Conservation (phyloP, 148 eudicot genomes). For the Rhododendron vialii region DNA sequence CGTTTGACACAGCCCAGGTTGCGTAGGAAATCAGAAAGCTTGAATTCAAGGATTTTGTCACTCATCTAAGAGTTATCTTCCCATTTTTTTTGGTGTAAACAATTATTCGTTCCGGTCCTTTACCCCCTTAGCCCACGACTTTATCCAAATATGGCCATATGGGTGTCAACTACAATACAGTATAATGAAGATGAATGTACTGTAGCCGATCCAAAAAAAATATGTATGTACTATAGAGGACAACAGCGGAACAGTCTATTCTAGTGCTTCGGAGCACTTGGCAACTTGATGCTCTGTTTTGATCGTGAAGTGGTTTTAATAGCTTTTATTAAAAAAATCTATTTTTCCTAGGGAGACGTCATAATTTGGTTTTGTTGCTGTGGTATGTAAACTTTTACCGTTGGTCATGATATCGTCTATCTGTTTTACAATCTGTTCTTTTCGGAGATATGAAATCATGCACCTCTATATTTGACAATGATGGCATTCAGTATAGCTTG, state of each 20-base stretch:
- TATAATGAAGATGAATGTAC: not conserved
- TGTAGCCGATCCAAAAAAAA: not conserved
- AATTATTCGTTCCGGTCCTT: not conserved
- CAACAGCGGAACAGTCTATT: not conserved
- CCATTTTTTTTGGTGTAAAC: not conserved
- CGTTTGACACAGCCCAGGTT: not conserved
- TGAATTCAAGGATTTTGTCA: not conserved
- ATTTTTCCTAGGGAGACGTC: not conserved
- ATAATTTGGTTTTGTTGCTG: not conserved
- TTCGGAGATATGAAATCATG: not conserved
- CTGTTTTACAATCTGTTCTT: not conserved
- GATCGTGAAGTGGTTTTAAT: not conserved
- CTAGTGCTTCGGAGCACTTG: not conserved
- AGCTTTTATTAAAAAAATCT: not conserved
- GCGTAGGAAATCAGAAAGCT: not conserved
- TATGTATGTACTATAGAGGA: not conserved
- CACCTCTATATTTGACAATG: not conserved
- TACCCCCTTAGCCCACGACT: not conserved
- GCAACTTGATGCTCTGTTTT: not conserved
- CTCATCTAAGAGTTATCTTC: not conserved
- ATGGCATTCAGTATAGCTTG: not conserved
- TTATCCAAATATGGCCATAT: not conserved
- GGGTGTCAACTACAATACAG: not conserved
- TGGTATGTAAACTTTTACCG: not conserved
- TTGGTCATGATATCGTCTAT: not conserved